Percentiles rank a stretch among this genome's conserved stretches.
phyloP scores from a whole-genome alignment of 1,284 basidiomycete genomes.

The Cystobasidium slooffiae region DNA sequence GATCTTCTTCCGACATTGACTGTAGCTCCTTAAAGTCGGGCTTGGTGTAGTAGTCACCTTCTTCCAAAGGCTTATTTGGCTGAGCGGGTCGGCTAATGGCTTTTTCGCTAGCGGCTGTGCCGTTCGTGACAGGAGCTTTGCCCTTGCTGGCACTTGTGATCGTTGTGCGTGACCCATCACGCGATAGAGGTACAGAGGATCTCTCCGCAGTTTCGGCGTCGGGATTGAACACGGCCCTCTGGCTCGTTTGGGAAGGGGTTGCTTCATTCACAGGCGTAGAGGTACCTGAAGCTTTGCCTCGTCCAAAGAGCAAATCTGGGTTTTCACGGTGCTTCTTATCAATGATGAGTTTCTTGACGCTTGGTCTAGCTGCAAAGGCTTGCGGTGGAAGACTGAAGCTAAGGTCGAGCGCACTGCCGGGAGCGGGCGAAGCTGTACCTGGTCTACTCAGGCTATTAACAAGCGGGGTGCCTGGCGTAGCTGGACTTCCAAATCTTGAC shows the following conservation, averaged over 20 bases:
- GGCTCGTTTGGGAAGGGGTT: neutral
- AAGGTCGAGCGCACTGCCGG: conserved; percentile 45
- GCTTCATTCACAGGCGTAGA: conserved; percentile 29
- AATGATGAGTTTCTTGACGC: conserved; percentile 92
- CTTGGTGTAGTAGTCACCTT: conserved; percentile 87
- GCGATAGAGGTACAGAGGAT: neutral
- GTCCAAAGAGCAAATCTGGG: conserved; percentile 23
- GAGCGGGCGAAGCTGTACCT: conserved; percentile 50
- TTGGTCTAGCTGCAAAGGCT: conserved; percentile 73
- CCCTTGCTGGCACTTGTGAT: conserved; percentile 12
- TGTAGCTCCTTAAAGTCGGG: conserved; percentile 75
- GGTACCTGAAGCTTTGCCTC: conserved; percentile 24
- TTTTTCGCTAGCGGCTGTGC: conserved; percentile 1
- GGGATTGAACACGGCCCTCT: conserved; percentile 26
- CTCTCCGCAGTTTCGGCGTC: conserved; percentile 22
- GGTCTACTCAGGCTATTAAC: conserved; percentile 48
- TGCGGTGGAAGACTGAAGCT: conserved; percentile 59
- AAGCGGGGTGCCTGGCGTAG: conserved; percentile 55
- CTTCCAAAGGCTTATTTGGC: conserved; percentile 60
- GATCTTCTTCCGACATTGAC: conserved; percentile 70
- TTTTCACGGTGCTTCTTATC: conserved; percentile 63
- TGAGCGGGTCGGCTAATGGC: conserved; percentile 1
- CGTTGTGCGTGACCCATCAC: neutral
- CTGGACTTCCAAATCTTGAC: conserved; percentile 42
- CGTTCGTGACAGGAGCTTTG: conserved; percentile 20